phyloP scores from a whole-genome alignment of 2,329 filamentous ascomycete species.

The Colletotrichum echinochloae region DNA sequence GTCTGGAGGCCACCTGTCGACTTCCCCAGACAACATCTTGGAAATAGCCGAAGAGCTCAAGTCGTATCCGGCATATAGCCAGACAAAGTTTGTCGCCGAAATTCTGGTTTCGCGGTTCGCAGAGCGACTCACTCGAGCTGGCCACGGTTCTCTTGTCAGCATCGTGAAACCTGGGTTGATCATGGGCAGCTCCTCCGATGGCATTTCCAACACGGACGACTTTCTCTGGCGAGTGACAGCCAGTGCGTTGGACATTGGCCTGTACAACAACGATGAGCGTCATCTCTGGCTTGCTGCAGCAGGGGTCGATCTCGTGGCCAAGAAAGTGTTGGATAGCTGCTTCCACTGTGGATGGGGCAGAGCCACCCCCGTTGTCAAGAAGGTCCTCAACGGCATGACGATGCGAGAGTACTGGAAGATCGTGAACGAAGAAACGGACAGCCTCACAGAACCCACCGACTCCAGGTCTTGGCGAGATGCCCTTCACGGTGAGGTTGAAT shows the following conservation, averaged over 20 bases:
- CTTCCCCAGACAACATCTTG: constrained; percentile 9
- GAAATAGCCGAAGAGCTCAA: constrained; percentile 18
- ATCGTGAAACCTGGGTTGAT: constrained; percentile 44
- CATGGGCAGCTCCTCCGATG: constrained; percentile 40
- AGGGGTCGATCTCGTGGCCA: constrained; percentile 40
- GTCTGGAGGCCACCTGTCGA: constrained; percentile 33
- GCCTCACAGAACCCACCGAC: constrained; percentile 21
- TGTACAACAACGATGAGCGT: constrained; percentile 30
- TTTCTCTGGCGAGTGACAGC: constrained; percentile 43
- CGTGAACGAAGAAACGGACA: constrained; percentile 32
- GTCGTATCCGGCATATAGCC: constrained; percentile 39
- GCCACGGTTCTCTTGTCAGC: constrained; percentile 15
- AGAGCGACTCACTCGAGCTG: not conserved
- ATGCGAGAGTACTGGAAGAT: constrained; percentile 42
- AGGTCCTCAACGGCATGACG: constrained; percentile 38
- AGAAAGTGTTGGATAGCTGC: constrained; percentile 24
- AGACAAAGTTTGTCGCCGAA: constrained; percentile 45
- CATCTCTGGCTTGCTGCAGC: constrained; percentile 41
- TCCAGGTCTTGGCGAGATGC: constrained; percentile 17
- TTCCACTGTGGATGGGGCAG: not conserved
- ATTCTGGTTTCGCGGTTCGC: constrained; percentile 33
- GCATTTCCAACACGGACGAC: constrained; percentile 44
- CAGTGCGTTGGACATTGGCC: constrained; percentile 32
- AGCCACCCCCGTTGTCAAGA: not conserved
- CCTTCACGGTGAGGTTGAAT: constrained; percentile 33